Base-by-base conservation (phyloP, 345 rosid species). In the Turnera subulata region DNA sequence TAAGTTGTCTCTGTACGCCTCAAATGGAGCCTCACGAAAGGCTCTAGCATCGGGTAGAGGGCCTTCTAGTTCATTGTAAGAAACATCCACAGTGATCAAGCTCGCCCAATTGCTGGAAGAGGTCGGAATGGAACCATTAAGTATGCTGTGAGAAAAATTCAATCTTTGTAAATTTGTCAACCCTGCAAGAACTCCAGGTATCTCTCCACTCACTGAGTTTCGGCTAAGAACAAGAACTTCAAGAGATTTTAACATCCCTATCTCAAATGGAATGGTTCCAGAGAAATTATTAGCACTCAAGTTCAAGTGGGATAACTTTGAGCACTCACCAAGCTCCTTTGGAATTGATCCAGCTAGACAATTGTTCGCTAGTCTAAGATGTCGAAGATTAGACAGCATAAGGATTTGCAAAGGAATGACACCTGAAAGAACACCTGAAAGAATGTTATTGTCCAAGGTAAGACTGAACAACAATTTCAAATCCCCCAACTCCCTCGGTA, bases 1-100 rank as follows among this genome's bases (percentile, higher is more conserved):
- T 9, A 6, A 26, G 11, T 68, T 68, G 53, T 50, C 50, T 40
- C 37, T 35, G 25, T 60, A 18, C 1, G 57, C 53, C 13, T 62
- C 48, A n/a, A 68, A 55, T 12, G 73, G 35, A 15, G 63, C 73
- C 13, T 56, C 33, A 0, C 13, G 63, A 53, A 69, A 62, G 46
- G 68, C 49, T 56, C 1, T 24, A 18, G 32, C 33, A 3, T 50
- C 51, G 1, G 62, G 72, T 29, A 68, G 26, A 0, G 48, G 62
- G 0, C 63, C 67, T 22, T 54, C 25, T 16, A 67, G 6, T 14
- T 40, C 33, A 29, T 67, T 61, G 43, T 37, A 54, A 42, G 67
- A 50, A 22, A 50, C 17, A 24, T 50, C 35, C 53, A 50, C 35
- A 2, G 1, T 1, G 0, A 33, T 24, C 1, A 50, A n/a, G 19